Evolutionary conservation across 306 rosid genomes (phyloP).

Genomic region (Trifolium repens): DNA sequence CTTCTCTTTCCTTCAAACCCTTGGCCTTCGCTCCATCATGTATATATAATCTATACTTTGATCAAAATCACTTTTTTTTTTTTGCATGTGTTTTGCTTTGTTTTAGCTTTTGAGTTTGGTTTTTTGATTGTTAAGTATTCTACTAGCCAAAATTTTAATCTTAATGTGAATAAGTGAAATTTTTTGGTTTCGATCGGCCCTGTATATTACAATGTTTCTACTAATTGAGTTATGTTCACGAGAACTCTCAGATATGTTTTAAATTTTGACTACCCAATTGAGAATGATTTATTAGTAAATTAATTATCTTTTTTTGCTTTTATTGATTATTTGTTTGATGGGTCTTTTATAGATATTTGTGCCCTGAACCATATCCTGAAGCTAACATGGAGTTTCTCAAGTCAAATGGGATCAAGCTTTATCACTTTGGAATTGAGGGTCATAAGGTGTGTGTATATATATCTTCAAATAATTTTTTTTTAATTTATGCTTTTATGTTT

Average conservation of each 20-base stretch:
- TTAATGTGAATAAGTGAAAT: too few relatives aligned
- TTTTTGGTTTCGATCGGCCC: too few relatives aligned
- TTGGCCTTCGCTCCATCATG: conserved; percentile 93
- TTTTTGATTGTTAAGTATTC: not conserved
- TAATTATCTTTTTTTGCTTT: not conserved
- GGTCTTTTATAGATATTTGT: conserved; percentile 68
- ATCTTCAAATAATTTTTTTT: not conserved
- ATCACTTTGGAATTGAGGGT: conserved; percentile 96
- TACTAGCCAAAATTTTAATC: too few relatives aligned
- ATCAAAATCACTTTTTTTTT: not conserved
- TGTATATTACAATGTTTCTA: too few relatives aligned
- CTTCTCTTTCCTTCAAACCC: conserved; percentile 84
- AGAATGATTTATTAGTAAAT: conserved; percentile 29
- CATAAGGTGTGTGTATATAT: conserved; percentile 65
- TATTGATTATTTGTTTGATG: conserved; percentile 20
- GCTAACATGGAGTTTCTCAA: conserved; percentile 84
- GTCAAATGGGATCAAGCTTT: conserved; percentile 80
- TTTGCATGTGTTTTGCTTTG: conserved; percentile 11
- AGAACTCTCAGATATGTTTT: not conserved
- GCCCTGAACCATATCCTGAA: conserved; percentile 95
- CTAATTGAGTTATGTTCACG: too few relatives aligned
- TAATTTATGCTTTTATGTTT: not conserved
- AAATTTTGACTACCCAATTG: conserved; percentile 30
- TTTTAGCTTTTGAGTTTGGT: not conserved
- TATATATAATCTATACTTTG: conserved; percentile 26